Evolutionary conservation across 2,329 filamentous ascomycete species (phyloP), one percentile per base, ranked within the genome.

Genomic region (Alternaria tenuissima): DNA sequence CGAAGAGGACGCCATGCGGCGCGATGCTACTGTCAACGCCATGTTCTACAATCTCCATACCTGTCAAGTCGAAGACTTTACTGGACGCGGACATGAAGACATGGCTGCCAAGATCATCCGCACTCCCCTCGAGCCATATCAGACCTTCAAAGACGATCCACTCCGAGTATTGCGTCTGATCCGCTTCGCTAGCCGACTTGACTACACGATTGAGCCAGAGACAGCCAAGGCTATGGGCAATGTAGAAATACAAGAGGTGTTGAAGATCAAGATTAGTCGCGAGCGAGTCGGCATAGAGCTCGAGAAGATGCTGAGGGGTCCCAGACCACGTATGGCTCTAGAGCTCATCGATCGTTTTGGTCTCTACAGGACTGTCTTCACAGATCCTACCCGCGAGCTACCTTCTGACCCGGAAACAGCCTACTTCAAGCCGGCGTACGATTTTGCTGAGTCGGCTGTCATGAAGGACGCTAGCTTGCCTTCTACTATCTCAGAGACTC

Each of bases 101-200:
- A 88, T 98, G 87, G 77, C 84, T 34, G 81, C 83, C 2, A 86
- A 87, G 62, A 81, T 94, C 51, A 93, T 99, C 65, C 86, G 91
- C 55, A 98, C 95, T 3, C 94, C 94, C 0, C 80, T 98, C 42
- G 90, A 93, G 53, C 94, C 94, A 24, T 89, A 92, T 53, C 91
- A 96, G 75, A 99, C 94, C 0, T 98, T 99, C 80, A 93, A 89
- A 76, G 94, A 98, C 74, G 94, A 98, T 72, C 95, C 95, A 12
- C 82, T 99, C 24, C 87, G 95, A 18, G 91, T 98, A 4, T 81
- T 98, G 62, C 88, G 94, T 48, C 83, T 98, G 53, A 91, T 99
- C 51, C 88, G 95, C 57, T 98, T 99, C 79, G 92, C 94, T 5
- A 96, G 92, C 71, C 87, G 94, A 20, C 84, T 98, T 7, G 84